Conservation (phyloP, 768 basidiomycete species). For the Amanita pseudoporphyria region DNA sequence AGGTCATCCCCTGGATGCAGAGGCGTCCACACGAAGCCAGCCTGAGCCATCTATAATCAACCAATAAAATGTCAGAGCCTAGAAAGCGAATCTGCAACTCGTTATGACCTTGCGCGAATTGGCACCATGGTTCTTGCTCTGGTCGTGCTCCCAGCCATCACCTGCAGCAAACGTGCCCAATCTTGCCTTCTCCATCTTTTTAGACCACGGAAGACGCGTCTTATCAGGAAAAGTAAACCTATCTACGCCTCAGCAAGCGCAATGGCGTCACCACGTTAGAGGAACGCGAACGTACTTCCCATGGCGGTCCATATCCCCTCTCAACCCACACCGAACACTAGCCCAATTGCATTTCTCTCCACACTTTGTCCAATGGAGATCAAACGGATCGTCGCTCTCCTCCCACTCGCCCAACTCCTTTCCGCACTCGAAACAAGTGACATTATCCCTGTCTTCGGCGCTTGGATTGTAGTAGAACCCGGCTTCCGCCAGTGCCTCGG, state of each 20-base stretch:
- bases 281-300: slow-evolving; percentile 36
- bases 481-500: slow-evolving; percentile 71
- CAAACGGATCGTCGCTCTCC: slow-evolving; percentile 73
- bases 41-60: slow-evolving; percentile 65
- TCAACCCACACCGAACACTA: slow-evolving; percentile 60
- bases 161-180: slow-evolving; percentile 51
- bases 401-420: slow-evolving; percentile 85
- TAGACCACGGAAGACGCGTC: slow-evolving; percentile 53
- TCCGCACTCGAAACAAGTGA: slow-evolving; percentile 76
- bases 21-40: slow-evolving; percentile 81
- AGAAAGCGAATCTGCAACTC: neutral
- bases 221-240: slow-evolving; percentile 56
- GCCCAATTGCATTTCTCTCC: slow-evolving; percentile 70
- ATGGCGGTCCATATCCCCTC: slow-evolving; percentile 43
- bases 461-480: slow-evolving; percentile 82
- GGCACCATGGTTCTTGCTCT: slow-evolving; percentile 51
- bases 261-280: neutral
- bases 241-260: slow-evolving; percentile 5
- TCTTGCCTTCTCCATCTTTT: slow-evolving; percentile 64
- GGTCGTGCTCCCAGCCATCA: slow-evolving; percentile 64
- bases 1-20: slow-evolving; percentile 63
- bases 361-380: slow-evolving; percentile 72
- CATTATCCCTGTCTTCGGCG: slow-evolving; percentile 60
- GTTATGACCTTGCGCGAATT: slow-evolving; percentile 52
- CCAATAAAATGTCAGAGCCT: neutral